Conservation (phyloP, 2,329 filamentous ascomycete genomes). For the Neoarthrinium moseri region DNA sequence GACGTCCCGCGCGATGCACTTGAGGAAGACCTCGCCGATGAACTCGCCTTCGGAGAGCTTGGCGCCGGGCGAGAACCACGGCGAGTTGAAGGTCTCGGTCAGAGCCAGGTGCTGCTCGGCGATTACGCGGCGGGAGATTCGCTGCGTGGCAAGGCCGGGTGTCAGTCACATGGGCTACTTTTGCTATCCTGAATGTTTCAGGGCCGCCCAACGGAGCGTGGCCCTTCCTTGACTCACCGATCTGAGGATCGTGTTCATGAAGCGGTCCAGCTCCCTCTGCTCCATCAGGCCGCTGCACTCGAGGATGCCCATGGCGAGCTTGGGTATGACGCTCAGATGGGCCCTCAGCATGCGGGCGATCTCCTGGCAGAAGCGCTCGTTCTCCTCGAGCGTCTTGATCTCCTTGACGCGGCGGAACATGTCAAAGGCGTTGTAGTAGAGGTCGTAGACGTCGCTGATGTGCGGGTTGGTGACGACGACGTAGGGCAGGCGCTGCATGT, state of each 20-base stretch:
- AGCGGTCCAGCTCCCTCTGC: conserved; percentile 78
- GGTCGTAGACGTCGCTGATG: conserved; percentile 90
- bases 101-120: conserved; percentile 95
- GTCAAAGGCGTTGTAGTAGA: conserved; percentile 97
- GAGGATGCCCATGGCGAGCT: conserved; percentile 89
- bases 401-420: conserved; percentile 80
- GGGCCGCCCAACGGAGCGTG: background rate
- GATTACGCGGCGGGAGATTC: conserved; percentile 93
- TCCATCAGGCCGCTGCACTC: conserved; percentile 85
- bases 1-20: conserved; percentile 87
- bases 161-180: background rate
- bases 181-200: background rate
- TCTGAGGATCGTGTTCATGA: conserved; percentile 91
- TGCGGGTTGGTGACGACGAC: conserved; percentile 94
- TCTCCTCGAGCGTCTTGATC: conserved; percentile 83
- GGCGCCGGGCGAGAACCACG: conserved; percentile 83
- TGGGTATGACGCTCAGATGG: conserved; percentile 90
- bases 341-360: conserved; percentile 79
- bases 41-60: conserved; percentile 75
- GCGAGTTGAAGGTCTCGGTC: conserved; percentile 88
- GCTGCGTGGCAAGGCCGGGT: conserved; percentile 43
- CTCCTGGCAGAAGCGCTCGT: conserved; percentile 80
- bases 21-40: conserved; percentile 92
- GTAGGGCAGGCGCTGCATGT: conserved; percentile 96
- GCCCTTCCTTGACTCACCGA: conserved; percentile 66